Conservation (phyloP, 805 yeast species). For the Lachancea fermentati region DNA sequence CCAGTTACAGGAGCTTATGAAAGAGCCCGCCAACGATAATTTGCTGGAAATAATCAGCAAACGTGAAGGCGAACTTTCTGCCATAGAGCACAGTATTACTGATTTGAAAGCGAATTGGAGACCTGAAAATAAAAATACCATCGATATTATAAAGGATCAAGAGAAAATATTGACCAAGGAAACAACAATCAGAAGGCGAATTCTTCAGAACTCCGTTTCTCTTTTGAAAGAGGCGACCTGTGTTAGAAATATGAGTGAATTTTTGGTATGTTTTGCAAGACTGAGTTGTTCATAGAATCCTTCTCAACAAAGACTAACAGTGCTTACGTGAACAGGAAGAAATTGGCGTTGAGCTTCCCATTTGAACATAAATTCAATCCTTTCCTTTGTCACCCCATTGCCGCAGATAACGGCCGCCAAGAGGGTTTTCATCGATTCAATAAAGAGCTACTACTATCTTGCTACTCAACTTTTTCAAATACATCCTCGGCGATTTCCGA, state of each 20-base stretch:
- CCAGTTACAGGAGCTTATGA: constrained; percentile 9
- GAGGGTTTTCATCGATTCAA: too few species aligned
- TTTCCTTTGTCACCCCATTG: too few species aligned
- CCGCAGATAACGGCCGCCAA: too few species aligned
- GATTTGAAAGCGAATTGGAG: constrained; percentile 13
- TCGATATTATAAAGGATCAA: constrained; percentile 10
- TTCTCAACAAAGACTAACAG: too few species aligned
- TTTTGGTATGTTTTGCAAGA: constrained; percentile 19
- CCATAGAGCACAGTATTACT: constrained; percentile 8
- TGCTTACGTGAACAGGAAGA: too few species aligned
- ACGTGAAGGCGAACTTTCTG: constrained; percentile 7
- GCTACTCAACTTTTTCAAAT: neutral
- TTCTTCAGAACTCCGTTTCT: constrained; percentile 15
- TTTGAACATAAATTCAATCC: too few species aligned
- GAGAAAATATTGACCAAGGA: constrained; percentile 17
- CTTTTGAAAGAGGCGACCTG: constrained; percentile 25
- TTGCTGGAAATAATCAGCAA: constrained; percentile 9
- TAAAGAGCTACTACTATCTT: neutral
- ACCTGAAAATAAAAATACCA: constrained; percentile 12
- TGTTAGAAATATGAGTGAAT: constrained; percentile 21
- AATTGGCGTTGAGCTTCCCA: neutral
- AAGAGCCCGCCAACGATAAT: constrained; percentile 18
- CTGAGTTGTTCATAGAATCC: neutral
- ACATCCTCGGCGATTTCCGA: neutral
- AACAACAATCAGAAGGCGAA: constrained; percentile 13